phyloP scores from a whole-genome alignment of 2,329 filamentous ascomycete genomes.

The Alternaria brassicae region DNA sequence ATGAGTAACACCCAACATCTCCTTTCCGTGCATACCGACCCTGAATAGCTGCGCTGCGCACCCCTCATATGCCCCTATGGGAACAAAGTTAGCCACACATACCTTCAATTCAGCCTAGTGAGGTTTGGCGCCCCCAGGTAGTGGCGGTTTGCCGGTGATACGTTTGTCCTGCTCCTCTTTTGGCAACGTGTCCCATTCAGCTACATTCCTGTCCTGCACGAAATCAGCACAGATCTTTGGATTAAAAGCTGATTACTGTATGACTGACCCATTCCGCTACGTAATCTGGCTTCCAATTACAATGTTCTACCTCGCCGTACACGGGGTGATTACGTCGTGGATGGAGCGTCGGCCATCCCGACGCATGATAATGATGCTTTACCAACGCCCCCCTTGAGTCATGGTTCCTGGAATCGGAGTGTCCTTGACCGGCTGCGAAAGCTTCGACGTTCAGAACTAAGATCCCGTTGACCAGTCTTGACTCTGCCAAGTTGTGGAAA shows the following conservation, averaged over 20 bases:
- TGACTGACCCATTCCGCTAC: conserved; percentile 63
- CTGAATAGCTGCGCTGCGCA: neutral
- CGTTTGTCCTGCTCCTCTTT: conserved; percentile 66
- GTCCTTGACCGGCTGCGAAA: conserved; percentile 75
- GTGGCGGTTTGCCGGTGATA: conserved; percentile 47
- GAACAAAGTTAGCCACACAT: neutral
- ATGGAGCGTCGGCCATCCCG: conserved; percentile 72
- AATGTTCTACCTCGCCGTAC: conserved; percentile 73
- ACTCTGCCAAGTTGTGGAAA: conserved; percentile 72
- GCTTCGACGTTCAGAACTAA: conserved; percentile 74
- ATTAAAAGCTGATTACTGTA: neutral
- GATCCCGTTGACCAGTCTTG: conserved; percentile 68
- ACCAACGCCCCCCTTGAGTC: conserved; percentile 70
- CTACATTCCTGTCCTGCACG: conserved; percentile 63
- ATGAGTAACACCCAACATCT: neutral
- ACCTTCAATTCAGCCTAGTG: neutral
- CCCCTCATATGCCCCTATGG: neutral
- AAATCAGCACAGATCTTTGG: conserved; percentile 11
- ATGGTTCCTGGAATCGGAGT: conserved; percentile 76
- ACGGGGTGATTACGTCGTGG: conserved; percentile 72
- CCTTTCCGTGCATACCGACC: neutral
- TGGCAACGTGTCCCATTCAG: conserved; percentile 64
- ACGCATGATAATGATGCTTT: conserved; percentile 78
- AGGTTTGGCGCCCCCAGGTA: neutral
- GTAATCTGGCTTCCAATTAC: conserved; percentile 72